These are phyloP conservation scores for Cutaneotrichosporon cutaneum DNA, from an alignment of 1,284 basidiomycete genomes.

Conservation along the genomic window DNA sequence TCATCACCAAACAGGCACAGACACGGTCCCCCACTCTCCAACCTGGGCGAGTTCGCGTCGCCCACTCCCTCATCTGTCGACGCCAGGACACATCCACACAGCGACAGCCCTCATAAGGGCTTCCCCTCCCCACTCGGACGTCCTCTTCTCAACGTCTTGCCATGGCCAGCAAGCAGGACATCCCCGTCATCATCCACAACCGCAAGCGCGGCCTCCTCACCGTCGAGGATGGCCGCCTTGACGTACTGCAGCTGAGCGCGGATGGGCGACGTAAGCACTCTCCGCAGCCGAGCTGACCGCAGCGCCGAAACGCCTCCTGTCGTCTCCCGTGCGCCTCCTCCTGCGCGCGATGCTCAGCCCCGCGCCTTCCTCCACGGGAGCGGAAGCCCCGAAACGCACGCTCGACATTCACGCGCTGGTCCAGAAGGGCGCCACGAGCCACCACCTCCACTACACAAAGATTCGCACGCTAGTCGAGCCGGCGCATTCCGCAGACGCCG, in stretches of 20 bases:
- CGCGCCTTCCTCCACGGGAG: neutral
- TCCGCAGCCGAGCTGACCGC: conserved; percentile 4
- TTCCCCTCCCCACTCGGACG: neutral
- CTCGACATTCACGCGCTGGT: conserved; percentile 41
- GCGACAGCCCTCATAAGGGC: neutral
- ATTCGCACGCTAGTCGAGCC: conserved; percentile 48
- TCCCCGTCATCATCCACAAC: conserved; percentile 47
- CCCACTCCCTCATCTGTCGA: neutral
- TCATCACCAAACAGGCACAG: too few relatives aligned
- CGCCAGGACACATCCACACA: neutral
- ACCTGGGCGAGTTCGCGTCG: too few relatives aligned
- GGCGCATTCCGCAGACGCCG: conserved; percentile 46
- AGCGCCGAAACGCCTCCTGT: conserved; percentile 47
- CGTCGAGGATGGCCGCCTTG: conserved; percentile 42
- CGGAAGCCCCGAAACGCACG: conserved; percentile 18
- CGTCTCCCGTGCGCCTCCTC: conserved; percentile 36
- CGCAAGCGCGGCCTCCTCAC: conserved; percentile 45
- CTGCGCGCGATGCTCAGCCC: conserved; percentile 32
- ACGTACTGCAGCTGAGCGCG: conserved; percentile 46
- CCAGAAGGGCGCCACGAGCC: conserved; percentile 25
- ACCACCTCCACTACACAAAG: conserved; percentile 36
- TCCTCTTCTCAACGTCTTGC: neutral
- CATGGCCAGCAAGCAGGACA: conserved; percentile 30
- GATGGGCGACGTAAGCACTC: conserved; percentile 47
- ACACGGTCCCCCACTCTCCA: too few relatives aligned